Evolutionary conservation across 139 green algal species (phyloP).

Genomic region (Tetratostichococcus sp.): DNA sequence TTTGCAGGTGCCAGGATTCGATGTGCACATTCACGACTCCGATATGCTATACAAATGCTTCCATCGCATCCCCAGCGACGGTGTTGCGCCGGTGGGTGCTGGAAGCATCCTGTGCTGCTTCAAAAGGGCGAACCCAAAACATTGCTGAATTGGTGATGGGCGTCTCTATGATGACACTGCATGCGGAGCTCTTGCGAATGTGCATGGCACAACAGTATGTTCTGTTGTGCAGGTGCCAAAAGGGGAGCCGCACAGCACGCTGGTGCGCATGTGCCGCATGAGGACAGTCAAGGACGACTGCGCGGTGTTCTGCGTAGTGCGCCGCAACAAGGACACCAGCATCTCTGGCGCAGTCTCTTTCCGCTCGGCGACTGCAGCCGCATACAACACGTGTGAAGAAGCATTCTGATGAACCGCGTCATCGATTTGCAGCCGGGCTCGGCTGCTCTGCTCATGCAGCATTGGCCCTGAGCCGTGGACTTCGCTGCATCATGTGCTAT

Average conservation of each 20-base stretch:
- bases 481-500: too few relatives aligned
- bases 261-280: constrained; percentile 43
- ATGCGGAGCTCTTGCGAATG: too few relatives aligned
- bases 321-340: constrained; percentile 44
- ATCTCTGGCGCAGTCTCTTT: constrained; percentile 44
- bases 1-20: background rate
- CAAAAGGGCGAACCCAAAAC: too few relatives aligned
- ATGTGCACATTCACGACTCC: constrained; percentile 6
- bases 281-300: constrained; percentile 37
- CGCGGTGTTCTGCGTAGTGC: constrained; percentile 39
- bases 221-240: background rate
- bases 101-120: too few relatives aligned
- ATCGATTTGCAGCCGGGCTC: too few relatives aligned
- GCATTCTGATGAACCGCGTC: too few relatives aligned
- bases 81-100: background rate
- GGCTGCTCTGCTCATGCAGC: too few relatives aligned
- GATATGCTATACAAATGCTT: background rate
- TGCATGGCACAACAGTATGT: too few relatives aligned
- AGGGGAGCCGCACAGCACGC: constrained; percentile 12
- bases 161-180: too few relatives aligned
- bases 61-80: background rate
- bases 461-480: too few relatives aligned
- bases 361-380: constrained; percentile 9
- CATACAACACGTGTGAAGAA: background rate
- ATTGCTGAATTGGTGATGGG: too few relatives aligned